Evolutionary conservation across 805 yeast species (phyloP).

Genomic region (Komagataella ulmi): DNA sequence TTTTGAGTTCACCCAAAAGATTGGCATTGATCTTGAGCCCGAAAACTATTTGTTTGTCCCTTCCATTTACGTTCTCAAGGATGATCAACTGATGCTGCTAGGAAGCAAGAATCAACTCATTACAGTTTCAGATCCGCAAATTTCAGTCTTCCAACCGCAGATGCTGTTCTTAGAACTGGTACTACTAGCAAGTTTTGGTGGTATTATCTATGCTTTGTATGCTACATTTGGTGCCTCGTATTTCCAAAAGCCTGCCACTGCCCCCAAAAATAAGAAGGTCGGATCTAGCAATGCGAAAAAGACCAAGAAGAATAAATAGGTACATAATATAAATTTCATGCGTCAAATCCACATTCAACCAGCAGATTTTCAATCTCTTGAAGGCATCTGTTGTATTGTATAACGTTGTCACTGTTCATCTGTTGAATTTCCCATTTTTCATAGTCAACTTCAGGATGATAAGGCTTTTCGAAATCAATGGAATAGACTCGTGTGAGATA

Average conservation of each 20-base stretch:
- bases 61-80: constrained; percentile 35
- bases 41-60: constrained; percentile 49
- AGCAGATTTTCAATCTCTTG: constrained; percentile 25
- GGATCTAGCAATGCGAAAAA: constrained; percentile 9
- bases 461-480: constrained; percentile 12
- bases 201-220: constrained; percentile 33
- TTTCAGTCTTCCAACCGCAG: constrained; percentile 64
- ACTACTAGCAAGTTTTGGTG: constrained; percentile 33
- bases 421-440: constrained; percentile 1
- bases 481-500: constrained; percentile 30
- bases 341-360: constrained; percentile 25
- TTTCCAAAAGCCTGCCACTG: constrained; percentile 24
- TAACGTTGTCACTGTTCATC: constrained; percentile 13
- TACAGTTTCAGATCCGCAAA: constrained; percentile 44
- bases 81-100: constrained; percentile 36
- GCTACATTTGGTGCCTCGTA: constrained; percentile 30
- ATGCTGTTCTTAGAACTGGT: constrained; percentile 49
- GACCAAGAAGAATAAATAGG: constrained; percentile 17
- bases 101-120: constrained; percentile 47
- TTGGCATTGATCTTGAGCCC: constrained; percentile 46
- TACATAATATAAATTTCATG: constrained; percentile 11
- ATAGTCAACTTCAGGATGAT: constrained; percentile 4
- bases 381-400: constrained; percentile 22
- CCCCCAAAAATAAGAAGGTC: constrained; percentile 7
- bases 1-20: constrained; percentile 38